Conservation (phyloP, 2,329 filamentous ascomycete species). For the Fusarium anguioides region DNA sequence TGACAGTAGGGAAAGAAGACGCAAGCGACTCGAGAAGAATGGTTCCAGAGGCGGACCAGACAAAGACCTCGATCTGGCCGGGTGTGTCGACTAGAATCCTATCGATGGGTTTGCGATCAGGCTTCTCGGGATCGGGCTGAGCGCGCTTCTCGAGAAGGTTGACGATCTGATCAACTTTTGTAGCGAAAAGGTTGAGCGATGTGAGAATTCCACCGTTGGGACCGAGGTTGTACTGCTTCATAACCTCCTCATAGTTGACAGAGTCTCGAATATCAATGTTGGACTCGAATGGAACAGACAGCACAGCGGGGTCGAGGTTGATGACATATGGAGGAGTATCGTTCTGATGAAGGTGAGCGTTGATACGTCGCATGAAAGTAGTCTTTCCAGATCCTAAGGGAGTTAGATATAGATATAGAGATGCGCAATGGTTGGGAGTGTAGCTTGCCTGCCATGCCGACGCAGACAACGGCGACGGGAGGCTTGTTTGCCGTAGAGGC, state of each 20-base stretch:
- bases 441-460: conserved; percentile 89
- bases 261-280: conserved; percentile 99
- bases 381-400: conserved; percentile 88
- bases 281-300: conserved; percentile 91
- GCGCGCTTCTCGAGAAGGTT: conserved; percentile 89
- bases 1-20: conserved; percentile 93
- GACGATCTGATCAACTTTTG: conserved; percentile 97
- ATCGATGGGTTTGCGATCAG: conserved; percentile 73
- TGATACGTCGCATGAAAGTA: conserved; percentile 99
- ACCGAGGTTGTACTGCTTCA: conserved; percentile 98
- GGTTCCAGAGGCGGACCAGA: conserved; percentile 95
- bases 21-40: conserved; percentile 94
- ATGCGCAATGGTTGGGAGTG: background rate
- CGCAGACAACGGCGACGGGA: conserved; percentile 87
- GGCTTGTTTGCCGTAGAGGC: conserved; percentile 50
- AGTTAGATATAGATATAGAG: background rate
- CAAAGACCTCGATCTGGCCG: conserved; percentile 98
- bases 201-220: conserved; percentile 98
- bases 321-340: conserved; percentile 90
- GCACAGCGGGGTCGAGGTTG: conserved; percentile 95
- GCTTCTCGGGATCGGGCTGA: conserved; percentile 68
- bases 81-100: conserved; percentile 95
- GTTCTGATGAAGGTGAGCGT: conserved; percentile 87
- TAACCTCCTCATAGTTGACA: conserved; percentile 99
- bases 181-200: conserved; percentile 94